Conservation (phyloP, 352 stramenopile genomes). For the Hyaloperonospora brassicae region DNA sequence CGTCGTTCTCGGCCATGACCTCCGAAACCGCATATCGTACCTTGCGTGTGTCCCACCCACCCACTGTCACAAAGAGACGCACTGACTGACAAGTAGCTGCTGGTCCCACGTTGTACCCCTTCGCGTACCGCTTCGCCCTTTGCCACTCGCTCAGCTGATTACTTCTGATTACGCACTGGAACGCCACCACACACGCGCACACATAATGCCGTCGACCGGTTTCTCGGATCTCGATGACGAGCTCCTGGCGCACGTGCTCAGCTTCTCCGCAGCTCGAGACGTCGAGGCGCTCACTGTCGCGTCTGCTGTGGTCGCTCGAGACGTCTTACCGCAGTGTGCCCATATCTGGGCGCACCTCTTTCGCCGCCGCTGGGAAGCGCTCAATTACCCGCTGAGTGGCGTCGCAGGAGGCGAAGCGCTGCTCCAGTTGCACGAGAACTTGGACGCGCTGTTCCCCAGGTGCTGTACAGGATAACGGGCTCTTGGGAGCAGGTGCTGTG, state of each 20-base stretch:
- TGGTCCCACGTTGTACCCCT: no score
- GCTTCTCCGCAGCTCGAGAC: constrained; percentile 36
- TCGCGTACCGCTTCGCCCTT: no score
- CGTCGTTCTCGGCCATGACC: no score
- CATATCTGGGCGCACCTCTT: constrained; percentile 57
- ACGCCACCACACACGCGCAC: no score
- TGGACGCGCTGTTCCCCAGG: constrained; percentile 43
- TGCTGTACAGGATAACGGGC: constrained; percentile 5
- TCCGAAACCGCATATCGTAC: no score
- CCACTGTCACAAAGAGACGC: no score
- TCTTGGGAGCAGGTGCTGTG: no score
- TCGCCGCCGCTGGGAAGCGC: constrained; percentile 40
- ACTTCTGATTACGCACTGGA: no score
- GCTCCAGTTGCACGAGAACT: constrained; percentile 32
- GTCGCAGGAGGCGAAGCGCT: constrained; percentile 9
- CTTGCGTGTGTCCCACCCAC: no score
- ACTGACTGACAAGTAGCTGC: no score
- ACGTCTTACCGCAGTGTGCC: constrained; percentile 47
- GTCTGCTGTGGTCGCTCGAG: constrained; percentile 29
- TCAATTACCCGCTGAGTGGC: constrained; percentile 51
- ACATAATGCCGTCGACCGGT: constrained; percentile 6
- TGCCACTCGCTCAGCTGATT: no score
- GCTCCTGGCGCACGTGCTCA: constrained; percentile 38
- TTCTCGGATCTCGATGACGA: constrained; percentile 41
- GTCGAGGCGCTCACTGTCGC: constrained; percentile 52